Base-by-base conservation (phyloP, 2,329 filamentous ascomycete species). In the Aspergillus pseudoterreus region DNA sequence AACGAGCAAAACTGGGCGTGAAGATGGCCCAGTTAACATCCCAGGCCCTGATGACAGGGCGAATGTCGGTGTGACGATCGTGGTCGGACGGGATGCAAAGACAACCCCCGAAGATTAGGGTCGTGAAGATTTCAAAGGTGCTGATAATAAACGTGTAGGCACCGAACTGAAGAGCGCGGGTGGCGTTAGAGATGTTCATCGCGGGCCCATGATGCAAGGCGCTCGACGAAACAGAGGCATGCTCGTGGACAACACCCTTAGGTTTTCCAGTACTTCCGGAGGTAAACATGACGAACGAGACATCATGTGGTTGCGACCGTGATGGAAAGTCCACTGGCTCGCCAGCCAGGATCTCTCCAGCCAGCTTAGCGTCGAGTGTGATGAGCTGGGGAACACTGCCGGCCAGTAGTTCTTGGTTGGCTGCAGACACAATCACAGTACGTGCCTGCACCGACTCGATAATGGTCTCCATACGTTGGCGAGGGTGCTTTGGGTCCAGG, bases 201-300 rank as follows among this genome's bases (percentile, higher is more conserved):
- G 0, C 75, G 77, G 43, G n/a, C 5, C 33, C 43, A 54, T 83
- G 79, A 0, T 74, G 72, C 3, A 74, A 58, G 43, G 80, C 76
- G 1, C 75, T 71, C 0, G 80, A 79, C 1, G 80, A 77, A 1
- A 83, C 69, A 0, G 81, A 76, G 0, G 69, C 68, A 54, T 86
- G 83, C 3, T 76, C 78, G 51, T 83, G 80, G 36, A 82, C 78
- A 19, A 82, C 76, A 2, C 81, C 82, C 51, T 80, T 79, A 0
- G 78, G 76, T 6, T 49, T 49, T 19, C 38, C 44, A 8, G 38
- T 47, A 17, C 49, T 47, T n/a, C 44, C 49, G 17, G 49, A 47
- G 6, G 75, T 77, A 55, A 84, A 80, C 8, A 86, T 73, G 4
- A 82, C 72, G 60, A 81, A 84, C 0, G 82, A 80, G 30, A 54